phyloP scores from a whole-genome alignment of 768 basidiomycete genomes.

The Trametes coccinea region DNA sequence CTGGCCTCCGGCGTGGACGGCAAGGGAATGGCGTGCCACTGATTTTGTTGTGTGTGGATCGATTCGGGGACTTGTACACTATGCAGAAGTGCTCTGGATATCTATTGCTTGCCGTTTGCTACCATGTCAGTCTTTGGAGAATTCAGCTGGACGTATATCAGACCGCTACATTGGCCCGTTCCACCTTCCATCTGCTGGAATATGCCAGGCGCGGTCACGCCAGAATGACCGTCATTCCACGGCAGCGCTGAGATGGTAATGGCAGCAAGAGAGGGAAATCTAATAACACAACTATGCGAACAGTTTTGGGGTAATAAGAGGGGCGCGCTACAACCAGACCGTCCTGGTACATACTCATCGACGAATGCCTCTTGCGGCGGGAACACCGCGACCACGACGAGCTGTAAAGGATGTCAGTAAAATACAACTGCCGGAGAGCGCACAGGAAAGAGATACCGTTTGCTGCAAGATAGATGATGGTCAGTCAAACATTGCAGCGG shows the following conservation, averaged over 20 bases:
- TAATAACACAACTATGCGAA: conserved; percentile 31
- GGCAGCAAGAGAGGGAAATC: conserved; percentile 7
- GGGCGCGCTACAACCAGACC: conserved; percentile 16
- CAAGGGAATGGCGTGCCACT: conserved; percentile 85
- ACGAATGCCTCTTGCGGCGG: conserved; percentile 76
- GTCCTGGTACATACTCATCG: conserved; percentile 48
- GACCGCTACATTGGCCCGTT: no score
- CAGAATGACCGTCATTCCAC: no score
- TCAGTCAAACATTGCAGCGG: conserved; percentile 13
- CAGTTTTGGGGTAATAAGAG: conserved; percentile 22
- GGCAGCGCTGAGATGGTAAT: not conserved
- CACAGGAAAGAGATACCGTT: conserved; percentile 56
- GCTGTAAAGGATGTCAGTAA: conserved; percentile 44
- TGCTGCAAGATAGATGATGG: conserved; percentile 46
- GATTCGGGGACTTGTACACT: no score
- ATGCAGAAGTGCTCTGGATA: not conserved
- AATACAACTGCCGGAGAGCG: not conserved
- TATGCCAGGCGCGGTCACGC: no score
- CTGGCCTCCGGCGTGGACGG: conserved; percentile 41
- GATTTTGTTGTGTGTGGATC: conserved; percentile 17
- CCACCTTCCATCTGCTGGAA: no score
- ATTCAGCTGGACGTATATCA: not conserved
- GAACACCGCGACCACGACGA: conserved; percentile 84
- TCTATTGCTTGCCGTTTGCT: not conserved
- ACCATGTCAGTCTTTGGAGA: not conserved